Base-by-base conservation (phyloP, 176 grass and related monocot genomes). In the Secale cereale region DNA sequence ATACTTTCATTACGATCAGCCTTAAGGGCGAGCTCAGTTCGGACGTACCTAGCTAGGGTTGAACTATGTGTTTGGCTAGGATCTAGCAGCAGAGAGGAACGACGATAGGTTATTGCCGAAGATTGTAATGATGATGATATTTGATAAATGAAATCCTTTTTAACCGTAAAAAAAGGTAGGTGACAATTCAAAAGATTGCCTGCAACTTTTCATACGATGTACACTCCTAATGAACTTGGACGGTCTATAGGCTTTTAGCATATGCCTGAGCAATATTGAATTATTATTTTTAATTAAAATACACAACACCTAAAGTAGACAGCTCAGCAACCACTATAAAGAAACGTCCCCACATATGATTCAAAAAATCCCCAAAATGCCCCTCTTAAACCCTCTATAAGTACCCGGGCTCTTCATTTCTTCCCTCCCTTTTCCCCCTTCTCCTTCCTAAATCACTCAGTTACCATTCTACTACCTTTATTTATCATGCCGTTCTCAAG, bases 351-450 rank as follows among this genome's bases (percentile, higher is more conserved):
- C 45, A 31, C 61, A 43, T 15, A 26, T 8, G 31, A 3, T 65
- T 31, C 2, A 8, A 46, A 75, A 66, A 81, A 46, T 33, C 57
- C 27, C 20, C 8, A 6, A 46, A 70, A 62, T 11, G 23, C 27
- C 65, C 48, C 57, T 41, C 4, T 1, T 22, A 46, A 79, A 79
- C 62, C 56, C 7, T 23, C 87, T 88, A 97, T 94, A 97, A 97
- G 88, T 94, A 85, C 36, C 57, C 13, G 10, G 16, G 79, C 65
- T 73, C 82, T 94, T 80, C 77, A 79, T 76, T 86, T 89, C 79
- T 81, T 91, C 46, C 79, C 82, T 87, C 87, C 91, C 94, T 88
- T 97, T 94, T 90, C 80, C 78, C 70, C 76, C 6, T 70, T 16
- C 65, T 35, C 74, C 19, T 89, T 64, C 19, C 33, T 27, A 29